Conservation (phyloP, 1,139 yeast species). For the Martiniozyma asiatica region DNA sequence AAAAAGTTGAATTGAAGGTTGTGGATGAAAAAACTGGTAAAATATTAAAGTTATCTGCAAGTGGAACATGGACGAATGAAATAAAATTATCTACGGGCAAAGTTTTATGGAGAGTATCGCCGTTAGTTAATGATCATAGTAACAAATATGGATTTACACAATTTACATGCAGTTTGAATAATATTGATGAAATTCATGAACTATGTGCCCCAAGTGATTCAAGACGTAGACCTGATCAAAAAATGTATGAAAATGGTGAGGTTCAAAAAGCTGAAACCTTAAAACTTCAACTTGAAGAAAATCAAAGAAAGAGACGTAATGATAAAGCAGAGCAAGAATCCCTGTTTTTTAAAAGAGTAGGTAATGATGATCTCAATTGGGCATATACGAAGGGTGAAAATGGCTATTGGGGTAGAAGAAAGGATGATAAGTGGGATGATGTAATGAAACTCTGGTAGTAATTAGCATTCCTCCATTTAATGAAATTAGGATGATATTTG, state of each 20-base stretch:
- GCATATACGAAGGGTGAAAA: constrained; percentile 44
- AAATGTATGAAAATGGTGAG: constrained; percentile 56
- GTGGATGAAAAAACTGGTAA: constrained; percentile 21
- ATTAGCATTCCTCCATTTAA: too few species aligned
- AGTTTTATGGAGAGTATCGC: constrained; percentile 55
- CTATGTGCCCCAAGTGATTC: constrained; percentile 77
- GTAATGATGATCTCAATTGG: constrained; percentile 46
- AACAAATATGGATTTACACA: constrained; percentile 76
- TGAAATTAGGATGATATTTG: too few species aligned
- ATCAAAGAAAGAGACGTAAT: constrained; percentile 68
- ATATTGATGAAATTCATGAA: constrained; percentile 51
- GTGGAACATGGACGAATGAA: constrained; percentile 71
- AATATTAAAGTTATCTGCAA: constrained; percentile 23
- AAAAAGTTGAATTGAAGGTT: constrained; percentile 54
- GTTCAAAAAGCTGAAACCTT: constrained; percentile 57
- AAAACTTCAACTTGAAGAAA: constrained; percentile 62
- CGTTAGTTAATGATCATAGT: constrained; percentile 44
- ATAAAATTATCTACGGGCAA: constrained; percentile 29
- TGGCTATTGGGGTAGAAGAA: constrained; percentile 76
- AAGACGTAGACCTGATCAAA: constrained; percentile 77
- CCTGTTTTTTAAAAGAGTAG: too few species aligned
- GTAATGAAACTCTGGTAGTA: constrained; percentile 40
- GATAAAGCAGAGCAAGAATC: constrained; percentile 37
- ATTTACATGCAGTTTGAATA: constrained; percentile 73
- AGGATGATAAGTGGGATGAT: constrained; percentile 46